phyloP scores from a whole-genome alignment of 106 monocot species.

The Allium fistulosum region DNA sequence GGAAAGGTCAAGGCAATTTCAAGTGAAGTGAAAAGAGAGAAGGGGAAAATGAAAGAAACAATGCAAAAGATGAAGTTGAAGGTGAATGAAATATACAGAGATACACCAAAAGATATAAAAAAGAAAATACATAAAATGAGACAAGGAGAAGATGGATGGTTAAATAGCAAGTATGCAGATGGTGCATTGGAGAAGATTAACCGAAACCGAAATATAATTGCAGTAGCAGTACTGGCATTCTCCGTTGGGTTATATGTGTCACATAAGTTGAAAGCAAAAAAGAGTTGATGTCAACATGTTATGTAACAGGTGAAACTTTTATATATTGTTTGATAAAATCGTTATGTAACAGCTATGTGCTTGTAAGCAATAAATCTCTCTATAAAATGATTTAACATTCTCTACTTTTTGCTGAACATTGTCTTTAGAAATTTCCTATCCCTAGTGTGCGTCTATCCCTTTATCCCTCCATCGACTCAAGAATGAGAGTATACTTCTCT shows the following conservation, averaged over 20 bases:
- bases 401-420: no score
- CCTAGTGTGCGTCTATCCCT: no score
- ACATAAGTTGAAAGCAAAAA: constrained; percentile 15
- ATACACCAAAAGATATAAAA: constrained; percentile 1
- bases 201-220: constrained; percentile 24
- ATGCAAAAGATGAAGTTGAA: constrained; percentile 2
- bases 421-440: no score
- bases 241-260: constrained; percentile 30
- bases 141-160: background rate
- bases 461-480: no score
- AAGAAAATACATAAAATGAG: constrained; percentile 1
- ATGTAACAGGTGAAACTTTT: background rate
- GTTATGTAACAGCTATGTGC: no score
- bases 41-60: background rate
- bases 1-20: background rate
- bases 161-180: constrained; percentile 9
- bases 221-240: constrained; percentile 31
- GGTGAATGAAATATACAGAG: background rate
- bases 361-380: no score
- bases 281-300: background rate
- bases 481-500: no score
- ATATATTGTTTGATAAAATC: no score
- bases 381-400: no score
- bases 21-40: no score
- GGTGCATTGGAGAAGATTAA: constrained; percentile 15